phyloP scores from a whole-genome alignment of 305 asterid species.

The Rubia peregrina region DNA sequence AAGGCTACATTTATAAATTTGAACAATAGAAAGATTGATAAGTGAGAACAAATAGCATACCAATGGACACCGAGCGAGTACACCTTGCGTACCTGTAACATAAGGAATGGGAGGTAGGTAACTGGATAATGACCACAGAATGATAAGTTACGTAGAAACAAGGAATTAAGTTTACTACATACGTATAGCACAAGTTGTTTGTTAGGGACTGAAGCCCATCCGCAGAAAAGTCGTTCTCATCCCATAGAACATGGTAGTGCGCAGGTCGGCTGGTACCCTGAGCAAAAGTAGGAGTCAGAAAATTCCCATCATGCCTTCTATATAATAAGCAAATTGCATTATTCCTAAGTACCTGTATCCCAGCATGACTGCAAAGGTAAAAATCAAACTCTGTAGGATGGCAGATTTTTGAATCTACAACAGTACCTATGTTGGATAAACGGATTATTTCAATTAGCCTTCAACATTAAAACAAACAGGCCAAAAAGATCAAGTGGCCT shows the following conservation, averaged over 20 bases:
- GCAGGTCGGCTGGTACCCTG: constrained; percentile 19
- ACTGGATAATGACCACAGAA: background rate
- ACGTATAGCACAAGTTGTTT: constrained; percentile 20
- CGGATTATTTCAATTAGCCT: background rate
- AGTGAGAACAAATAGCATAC: constrained; percentile 30
- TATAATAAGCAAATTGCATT: background rate
- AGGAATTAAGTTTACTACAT: background rate
- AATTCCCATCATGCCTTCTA: background rate
- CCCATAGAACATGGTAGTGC: constrained; percentile 21
- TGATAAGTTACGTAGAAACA: background rate
- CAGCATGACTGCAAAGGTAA: constrained; percentile 98
- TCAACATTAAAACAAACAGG: background rate
- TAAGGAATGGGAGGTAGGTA: background rate
- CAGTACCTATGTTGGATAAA: constrained; percentile 25
- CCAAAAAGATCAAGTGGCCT: background rate
- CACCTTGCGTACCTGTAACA: constrained; percentile 80
- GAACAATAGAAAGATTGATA: background rate
- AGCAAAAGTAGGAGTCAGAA: background rate
- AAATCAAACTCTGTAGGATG: constrained; percentile 97
- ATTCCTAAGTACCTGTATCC: constrained; percentile 54
- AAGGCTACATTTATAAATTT: background rate
- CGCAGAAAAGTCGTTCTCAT: constrained; percentile 20
- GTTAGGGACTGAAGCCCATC: constrained; percentile 20
- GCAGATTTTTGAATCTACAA: constrained; percentile 88
- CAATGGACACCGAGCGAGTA: constrained; percentile 93